These are phyloP conservation scores for Candida pseudoviswanathii DNA, from an alignment of 1,139 yeast species.

Conservation along the genomic window DNA sequence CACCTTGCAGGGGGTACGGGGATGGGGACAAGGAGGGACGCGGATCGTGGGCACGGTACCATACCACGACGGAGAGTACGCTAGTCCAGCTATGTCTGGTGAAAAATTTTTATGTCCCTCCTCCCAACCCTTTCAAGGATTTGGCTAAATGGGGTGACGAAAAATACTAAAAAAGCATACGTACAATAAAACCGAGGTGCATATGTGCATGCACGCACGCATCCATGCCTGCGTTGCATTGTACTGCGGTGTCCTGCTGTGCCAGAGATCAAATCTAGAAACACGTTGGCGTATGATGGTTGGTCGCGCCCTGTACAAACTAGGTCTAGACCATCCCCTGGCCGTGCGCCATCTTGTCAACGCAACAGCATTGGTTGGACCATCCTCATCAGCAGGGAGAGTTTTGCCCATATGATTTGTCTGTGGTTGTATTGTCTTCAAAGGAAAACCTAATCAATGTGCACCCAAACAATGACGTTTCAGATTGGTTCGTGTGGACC, in stretches of 20 bases:
- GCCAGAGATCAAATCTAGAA: too few relatives aligned
- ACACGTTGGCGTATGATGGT: too few relatives aligned
- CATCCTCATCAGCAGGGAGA: too few relatives aligned
- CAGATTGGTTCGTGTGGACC: not conserved
- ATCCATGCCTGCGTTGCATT: not conserved
- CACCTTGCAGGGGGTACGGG: too few relatives aligned
- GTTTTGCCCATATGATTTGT: too few relatives aligned
- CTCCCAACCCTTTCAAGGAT: not conserved
- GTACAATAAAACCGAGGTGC: not conserved
- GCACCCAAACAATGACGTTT: not conserved
- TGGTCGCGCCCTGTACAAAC: too few relatives aligned
- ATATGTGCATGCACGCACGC: not conserved
- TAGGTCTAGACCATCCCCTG: not conserved
- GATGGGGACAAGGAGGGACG: too few relatives aligned
- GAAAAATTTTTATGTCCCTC: not conserved
- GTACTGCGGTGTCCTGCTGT: too few relatives aligned
- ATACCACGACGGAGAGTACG: too few relatives aligned
- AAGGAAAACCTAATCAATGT: not conserved
- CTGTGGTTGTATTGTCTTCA: too few relatives aligned
- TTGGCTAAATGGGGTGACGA: not conserved
- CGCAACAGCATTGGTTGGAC: too few relatives aligned
- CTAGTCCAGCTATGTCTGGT: not conserved
- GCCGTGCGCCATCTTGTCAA: not conserved
- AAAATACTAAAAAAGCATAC: not conserved
- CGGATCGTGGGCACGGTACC: too few relatives aligned